These are phyloP conservation scores for Hylodesmum podocarpum DNA, from an alignment of 306 rosid genomes.

Conservation along the genomic window DNA sequence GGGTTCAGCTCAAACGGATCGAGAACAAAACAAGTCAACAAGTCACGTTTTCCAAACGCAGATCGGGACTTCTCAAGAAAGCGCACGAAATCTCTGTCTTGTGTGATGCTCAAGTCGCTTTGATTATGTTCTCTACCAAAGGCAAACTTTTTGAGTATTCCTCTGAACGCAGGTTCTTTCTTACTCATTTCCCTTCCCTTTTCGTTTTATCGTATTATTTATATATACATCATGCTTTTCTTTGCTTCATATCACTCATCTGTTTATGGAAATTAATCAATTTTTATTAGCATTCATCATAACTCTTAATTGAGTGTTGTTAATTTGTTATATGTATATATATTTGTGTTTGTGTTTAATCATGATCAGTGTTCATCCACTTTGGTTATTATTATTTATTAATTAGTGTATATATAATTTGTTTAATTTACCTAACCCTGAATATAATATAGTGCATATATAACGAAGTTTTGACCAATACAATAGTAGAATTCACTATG, in stretches of 20 bases:
- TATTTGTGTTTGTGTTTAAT: neutral
- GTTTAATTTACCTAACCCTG: neutral
- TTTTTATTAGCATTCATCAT: neutral
- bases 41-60: slow-evolving; percentile 78
- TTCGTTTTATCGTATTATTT: neutral
- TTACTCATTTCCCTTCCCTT: neutral
- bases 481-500: neutral
- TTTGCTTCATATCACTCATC: neutral
- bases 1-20: slow-evolving; percentile 79
- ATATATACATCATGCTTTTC: neutral
- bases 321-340: neutral
- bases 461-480: neutral
- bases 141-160: slow-evolving; percentile 78
- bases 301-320: neutral
- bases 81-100: slow-evolving; percentile 90
- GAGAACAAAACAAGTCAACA: slow-evolving; percentile 87
- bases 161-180: slow-evolving; percentile 48
- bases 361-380: neutral
- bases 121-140: slow-evolving; percentile 72
- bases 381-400: too few species aligned
- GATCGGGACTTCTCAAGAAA: slow-evolving; percentile 72
- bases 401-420: neutral
- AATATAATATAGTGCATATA: neutral
- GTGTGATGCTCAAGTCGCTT: slow-evolving; percentile 80
- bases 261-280: neutral